A percentile compares a stretch with the other conserved stretches of the same genome.
Evolutionary conservation across 2,329 filamentous ascomycete genomes (phyloP).

Genomic region (Penicillium sp.): DNA sequence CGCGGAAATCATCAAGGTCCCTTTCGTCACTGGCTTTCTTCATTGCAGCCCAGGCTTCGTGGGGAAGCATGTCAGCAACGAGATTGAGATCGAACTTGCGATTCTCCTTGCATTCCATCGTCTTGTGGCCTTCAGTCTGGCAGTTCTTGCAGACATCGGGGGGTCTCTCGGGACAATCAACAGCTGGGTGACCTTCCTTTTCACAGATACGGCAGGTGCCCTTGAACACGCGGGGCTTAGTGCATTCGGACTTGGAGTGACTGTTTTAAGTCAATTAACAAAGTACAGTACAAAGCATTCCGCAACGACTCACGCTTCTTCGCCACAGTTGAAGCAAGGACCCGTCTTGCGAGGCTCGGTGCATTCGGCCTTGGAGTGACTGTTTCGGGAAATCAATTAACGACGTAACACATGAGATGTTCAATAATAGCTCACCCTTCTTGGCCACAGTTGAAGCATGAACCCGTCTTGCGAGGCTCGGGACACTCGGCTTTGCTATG

Average conservation of each 20-base stretch:
- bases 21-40: conserved; percentile 47
- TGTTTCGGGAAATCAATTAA: background rate
- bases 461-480: conserved; percentile 31
- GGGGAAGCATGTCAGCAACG: conserved; percentile 46
- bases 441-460: conserved; percentile 13
- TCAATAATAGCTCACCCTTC: conserved; percentile 5
- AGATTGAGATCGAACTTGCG: conserved; percentile 43
- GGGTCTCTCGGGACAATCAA: conserved; percentile 44
- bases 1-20: conserved; percentile 52
- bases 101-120: conserved; percentile 44
- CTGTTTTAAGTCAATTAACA: conserved; percentile 3
- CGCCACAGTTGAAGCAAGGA: conserved; percentile 12
- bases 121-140: conserved; percentile 43
- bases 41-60: conserved; percentile 51
- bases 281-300: background rate
- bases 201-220: conserved; percentile 46
- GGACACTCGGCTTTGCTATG: conserved; percentile 46
- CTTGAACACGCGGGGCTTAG: conserved; percentile 46
- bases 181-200: conserved; percentile 46
- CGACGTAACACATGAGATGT: background rate
- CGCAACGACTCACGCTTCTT: conserved; percentile 9
- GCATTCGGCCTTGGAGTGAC: conserved; percentile 37
- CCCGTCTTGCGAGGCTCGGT: conserved; percentile 35
- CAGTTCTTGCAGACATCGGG: conserved; percentile 48
- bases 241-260: conserved; percentile 34